Base-by-base conservation (phyloP, 345 rosid genomes). In the Turnera subulata region DNA sequence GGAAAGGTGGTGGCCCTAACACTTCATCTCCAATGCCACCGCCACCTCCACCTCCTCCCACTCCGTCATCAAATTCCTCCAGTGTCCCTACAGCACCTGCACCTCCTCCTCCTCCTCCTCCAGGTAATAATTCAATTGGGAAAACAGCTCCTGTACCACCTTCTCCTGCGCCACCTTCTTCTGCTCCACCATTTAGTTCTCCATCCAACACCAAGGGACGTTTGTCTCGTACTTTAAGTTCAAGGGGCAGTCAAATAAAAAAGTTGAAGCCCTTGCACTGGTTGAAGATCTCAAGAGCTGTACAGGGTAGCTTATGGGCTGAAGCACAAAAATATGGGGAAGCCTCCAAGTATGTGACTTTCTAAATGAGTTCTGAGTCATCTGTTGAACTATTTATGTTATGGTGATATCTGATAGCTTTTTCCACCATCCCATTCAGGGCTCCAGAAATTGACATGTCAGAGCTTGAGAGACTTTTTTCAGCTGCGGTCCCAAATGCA, bases 301-400 rank as follows among this genome's bases (percentile, higher is more conserved):
- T 86, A 19, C 85, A 80, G 60, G 98, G 98, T 71, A 92, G 98
- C 71, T 78, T 92, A 58, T 92, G 98, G 98, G 98, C 96, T 33
- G 98, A 92, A 75, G 70, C 98, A 53, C 95, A 84, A 71, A 92
- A 86, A 75, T 67, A 82, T 59, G 86, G 89, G 62, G 95, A 91
- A 73, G 83, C 84, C 59, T 73, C 96, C 24, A 86, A 81, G 98
- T 92, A 79, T 16, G 82, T 72, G 56, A 53, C 62, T 65, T 53
- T 32, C 42, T 9, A 48, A 70, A 43, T 21, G 12, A 40, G 13
- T 39, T 65, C 11, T 61, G 9, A 58, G 23, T 22, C 53, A 65
- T 67, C 26, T 56, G 10, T 37, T 65, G 49, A 16, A 59, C 38
- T 11, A 37, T 68, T 60, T 63, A 11, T 26, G n/a, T 32, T 53